These are phyloP conservation scores for Clitopilus hobsonii DNA, from an alignment of 768 basidiomycete genomes.

Conservation along the genomic window DNA sequence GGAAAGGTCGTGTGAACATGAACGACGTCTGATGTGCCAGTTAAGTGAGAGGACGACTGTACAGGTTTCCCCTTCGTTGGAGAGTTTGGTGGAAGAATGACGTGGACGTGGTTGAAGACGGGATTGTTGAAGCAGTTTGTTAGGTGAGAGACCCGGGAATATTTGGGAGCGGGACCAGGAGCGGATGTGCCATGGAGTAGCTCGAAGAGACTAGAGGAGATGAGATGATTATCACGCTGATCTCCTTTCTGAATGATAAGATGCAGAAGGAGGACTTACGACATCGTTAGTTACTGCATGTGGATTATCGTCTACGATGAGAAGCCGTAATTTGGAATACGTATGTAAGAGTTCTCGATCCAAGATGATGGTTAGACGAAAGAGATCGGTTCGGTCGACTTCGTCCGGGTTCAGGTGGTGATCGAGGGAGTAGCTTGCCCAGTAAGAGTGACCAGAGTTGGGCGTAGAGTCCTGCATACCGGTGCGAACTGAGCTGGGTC, in stretches of 20 bases:
- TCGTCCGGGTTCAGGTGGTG: neutral
- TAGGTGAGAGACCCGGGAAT: neutral
- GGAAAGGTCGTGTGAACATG: no score
- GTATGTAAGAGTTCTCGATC: neutral
- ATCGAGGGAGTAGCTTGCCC: neutral
- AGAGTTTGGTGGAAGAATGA: no score
- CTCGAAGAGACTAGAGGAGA: neutral
- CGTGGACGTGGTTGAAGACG: neutral
- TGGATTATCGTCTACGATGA: neutral
- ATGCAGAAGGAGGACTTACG: neutral
- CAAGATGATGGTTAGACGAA: neutral
- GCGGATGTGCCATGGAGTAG: neutral
- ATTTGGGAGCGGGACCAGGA: neutral
- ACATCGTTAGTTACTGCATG: neutral
- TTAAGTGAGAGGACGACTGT: neutral
- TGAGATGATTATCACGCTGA: neutral
- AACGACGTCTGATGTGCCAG: no score
- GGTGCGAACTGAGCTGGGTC: no score
- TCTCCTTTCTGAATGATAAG: neutral
- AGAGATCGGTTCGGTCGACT: neutral
- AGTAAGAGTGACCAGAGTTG: no score
- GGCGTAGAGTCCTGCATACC: no score
- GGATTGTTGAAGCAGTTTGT: neutral
- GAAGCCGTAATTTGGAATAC: neutral
- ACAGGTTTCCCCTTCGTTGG: neutral